These are phyloP conservation scores for Tetrastigma voinierianum DNA, from an alignment of 164 flowering plant species.

Conservation along the genomic window DNA sequence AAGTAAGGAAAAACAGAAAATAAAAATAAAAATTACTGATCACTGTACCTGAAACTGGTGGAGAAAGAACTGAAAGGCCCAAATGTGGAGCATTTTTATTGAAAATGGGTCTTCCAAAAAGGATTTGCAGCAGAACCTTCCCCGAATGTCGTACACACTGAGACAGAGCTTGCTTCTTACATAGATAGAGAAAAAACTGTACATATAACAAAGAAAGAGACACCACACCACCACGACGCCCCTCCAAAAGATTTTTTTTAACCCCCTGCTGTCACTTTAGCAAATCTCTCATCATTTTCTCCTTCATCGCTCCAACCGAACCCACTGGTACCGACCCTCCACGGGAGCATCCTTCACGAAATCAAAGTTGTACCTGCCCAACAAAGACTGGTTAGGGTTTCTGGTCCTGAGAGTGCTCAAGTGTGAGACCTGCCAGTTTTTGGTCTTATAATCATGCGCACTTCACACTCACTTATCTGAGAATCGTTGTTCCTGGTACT, in stretches of 20 bases:
- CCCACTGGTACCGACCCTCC: too few relatives aligned
- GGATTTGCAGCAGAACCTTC: background rate
- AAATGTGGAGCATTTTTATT: background rate
- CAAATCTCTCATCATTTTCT: background rate
- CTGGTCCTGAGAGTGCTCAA: slow-evolving; percentile 4
- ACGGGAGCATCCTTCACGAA: slow-evolving; percentile 71
- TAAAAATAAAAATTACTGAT: background rate
- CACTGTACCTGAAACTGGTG: background rate
- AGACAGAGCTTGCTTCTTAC: background rate
- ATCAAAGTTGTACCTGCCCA: slow-evolving; percentile 55
- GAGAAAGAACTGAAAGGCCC: background rate
- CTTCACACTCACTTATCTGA: slow-evolving; percentile 54
- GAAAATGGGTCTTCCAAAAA: background rate
- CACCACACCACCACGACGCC: background rate
- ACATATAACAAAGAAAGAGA: background rate
- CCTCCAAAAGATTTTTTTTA: background rate
- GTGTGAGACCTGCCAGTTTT: too few relatives aligned
- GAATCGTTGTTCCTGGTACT: slow-evolving; percentile 54
- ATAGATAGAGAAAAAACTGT: background rate
- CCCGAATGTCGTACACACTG: background rate
- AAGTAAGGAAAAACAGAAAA: background rate
- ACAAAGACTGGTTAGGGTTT: slow-evolving; percentile 9
- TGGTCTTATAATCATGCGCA: slow-evolving; percentile 15
- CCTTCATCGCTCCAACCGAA: slow-evolving; percentile 47
- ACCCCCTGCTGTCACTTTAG: background rate